Conservation (phyloP, 257 asterid genomes). For the Lycium barbarum region DNA sequence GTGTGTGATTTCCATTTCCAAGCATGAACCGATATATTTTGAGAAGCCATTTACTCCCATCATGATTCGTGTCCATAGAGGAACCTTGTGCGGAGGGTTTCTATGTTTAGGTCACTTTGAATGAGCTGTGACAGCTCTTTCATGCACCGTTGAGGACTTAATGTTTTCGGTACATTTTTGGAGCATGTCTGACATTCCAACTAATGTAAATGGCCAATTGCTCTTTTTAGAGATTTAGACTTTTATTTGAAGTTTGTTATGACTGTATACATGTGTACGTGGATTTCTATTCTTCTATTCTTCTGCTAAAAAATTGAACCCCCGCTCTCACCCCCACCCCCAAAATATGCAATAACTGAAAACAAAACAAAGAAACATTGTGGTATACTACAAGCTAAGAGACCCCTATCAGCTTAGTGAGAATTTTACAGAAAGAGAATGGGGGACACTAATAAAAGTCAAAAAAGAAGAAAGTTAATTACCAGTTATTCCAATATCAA, state of each 20-base stretch:
- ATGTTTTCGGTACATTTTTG: not conserved
- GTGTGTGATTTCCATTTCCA: not conserved
- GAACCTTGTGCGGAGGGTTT: not conserved
- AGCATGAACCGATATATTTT: not conserved
- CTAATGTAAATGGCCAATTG: not conserved
- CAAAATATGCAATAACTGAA: not conserved
- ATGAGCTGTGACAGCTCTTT: not conserved
- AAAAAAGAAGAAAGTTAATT: not conserved
- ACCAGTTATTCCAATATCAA: conserved; percentile 15
- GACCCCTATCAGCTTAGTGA: conserved; percentile 11
- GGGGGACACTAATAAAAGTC: not conserved
- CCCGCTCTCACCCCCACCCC: not conserved
- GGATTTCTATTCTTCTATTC: not conserved
- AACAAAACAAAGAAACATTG: conserved; percentile 1
- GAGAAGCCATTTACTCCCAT: conserved; percentile 23
- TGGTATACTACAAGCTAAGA: not conserved
- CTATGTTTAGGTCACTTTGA: conserved; percentile 13
- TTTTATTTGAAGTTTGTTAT: not conserved
- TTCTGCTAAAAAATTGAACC: not conserved
- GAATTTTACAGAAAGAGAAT: conserved; percentile 8
- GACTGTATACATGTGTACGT: not conserved
- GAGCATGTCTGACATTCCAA: not conserved
- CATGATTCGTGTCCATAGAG: not conserved
- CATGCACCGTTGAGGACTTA: not conserved
- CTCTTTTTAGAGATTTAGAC: not conserved